phyloP scores from a whole-genome alignment of 345 rosid species.

The Brassica nigra region DNA sequence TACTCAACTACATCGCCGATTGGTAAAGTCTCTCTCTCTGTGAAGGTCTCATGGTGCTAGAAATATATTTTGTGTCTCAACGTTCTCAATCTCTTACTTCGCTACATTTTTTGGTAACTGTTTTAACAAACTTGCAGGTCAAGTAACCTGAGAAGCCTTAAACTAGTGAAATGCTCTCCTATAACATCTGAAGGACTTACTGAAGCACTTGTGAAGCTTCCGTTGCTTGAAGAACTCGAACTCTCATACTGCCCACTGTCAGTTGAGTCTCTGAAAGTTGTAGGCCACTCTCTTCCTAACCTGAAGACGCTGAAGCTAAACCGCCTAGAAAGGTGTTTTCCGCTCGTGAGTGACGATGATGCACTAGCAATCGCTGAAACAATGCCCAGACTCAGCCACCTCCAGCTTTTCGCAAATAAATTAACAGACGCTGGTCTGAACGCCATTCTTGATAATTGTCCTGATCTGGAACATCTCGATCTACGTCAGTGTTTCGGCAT shows the following conservation, averaged over 20 bases:
- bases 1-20: slow-evolving; percentile 50
- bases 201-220: slow-evolving; percentile 46
- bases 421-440: not conserved
- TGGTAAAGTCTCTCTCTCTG: not conserved
- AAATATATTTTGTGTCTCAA: too few species aligned
- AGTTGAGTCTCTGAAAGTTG: slow-evolving; percentile 7
- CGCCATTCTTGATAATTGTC: not conserved
- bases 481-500: not conserved
- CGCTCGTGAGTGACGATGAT: not conserved
- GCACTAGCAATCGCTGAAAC: not conserved
- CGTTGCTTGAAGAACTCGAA: slow-evolving; percentile 64
- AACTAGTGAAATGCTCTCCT: slow-evolving; percentile 21
- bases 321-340: not conserved
- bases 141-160: slow-evolving; percentile 47
- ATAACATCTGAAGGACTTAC: slow-evolving; percentile 32
- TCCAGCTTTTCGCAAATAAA: not conserved
- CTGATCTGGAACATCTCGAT: not conserved
- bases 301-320: slow-evolving; percentile 29
- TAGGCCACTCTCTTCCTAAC: slow-evolving; percentile 25
- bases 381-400: not conserved
- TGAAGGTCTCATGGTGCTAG: too few species aligned
- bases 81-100: too few species aligned
- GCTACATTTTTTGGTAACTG: not conserved
- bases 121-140: slow-evolving; percentile 42
- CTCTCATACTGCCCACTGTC: slow-evolving; percentile 36